Evolutionary conservation across 306 rosid species (phyloP), one percentile per base, ranked within the genome.

Genomic region (Rosa lucieae): DNA sequence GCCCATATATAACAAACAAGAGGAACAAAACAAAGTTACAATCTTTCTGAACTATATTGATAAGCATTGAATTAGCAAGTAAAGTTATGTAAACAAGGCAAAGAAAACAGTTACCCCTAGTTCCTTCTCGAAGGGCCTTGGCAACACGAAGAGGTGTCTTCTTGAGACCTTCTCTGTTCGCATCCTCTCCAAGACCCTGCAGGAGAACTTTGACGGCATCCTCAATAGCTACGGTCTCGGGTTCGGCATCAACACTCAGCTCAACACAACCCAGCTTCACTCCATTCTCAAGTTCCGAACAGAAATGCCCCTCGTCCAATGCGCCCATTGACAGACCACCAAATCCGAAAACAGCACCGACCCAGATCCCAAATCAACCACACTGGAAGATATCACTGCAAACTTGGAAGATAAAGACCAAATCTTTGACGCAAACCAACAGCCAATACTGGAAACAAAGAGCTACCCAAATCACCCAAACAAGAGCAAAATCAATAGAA

Each of bases 111-210:
- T 76, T 32, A 95, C 99, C 99, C 87, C 76, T 90, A 29, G 99
- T 96, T 85, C 99, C 99, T 82, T 96, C 93, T 68, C 91, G 83
- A 61, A 96, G 94, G 58, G 99, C 96, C 83, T 96, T 93, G 21
- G 99, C 98, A 77, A 96, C 98, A 47, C 97, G 97, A 75, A 88
- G 85, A 61, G 99, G 99, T 32, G 97, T 96, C 85, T 91, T 96
- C 78, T 77, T 83, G 55, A 96, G 70, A 73, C 99, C 98, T 79
- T 96, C 98, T 76, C 99, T 87, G 78, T 90, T 87, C 49, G 89
- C 73, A 82, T 96, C 98, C 78, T 96, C 98, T 20, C 93, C 94
- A 7, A 96, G 85, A 79, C 98, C 99, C 55, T 70, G 83, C 87
- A 96, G 83, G 77, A 96, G 83, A 90, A 90, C 92, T 88, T 84